A percentile compares a stretch with the other conserved stretches of the same genome.
These are phyloP conservation scores for Cordyceps farinosa DNA, from an alignment of 2,329 filamentous ascomycete genomes.

Conservation along the genomic window DNA sequence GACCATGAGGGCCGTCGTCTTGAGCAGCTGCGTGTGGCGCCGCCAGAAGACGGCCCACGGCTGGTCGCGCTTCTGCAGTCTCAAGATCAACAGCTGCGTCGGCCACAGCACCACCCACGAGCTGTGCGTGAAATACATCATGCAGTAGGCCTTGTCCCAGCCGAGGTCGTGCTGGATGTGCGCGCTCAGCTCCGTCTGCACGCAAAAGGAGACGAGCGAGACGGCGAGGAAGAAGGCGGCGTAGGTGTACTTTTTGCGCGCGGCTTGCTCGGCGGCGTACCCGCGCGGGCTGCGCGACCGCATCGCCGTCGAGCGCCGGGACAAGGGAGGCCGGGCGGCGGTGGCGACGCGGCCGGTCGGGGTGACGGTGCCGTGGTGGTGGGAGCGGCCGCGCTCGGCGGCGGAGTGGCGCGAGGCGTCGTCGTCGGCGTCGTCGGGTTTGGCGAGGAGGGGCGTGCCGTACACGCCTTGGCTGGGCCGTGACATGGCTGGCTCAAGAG, in stretches of 20 bases:
- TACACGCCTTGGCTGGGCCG: constrained; percentile 45
- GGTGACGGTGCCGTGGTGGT: constrained; percentile 23
- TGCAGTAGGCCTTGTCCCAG: constrained; percentile 99
- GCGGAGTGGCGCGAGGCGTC: constrained; percentile 20
- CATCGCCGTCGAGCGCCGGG: constrained; percentile 58
- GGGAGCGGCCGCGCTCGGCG: constrained; percentile 27
- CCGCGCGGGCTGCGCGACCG: constrained; percentile 71
- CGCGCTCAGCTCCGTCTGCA: constrained; percentile 93
- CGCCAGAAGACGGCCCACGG: constrained; percentile 88
- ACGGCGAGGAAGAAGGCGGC: constrained; percentile 79
- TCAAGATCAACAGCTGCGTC: constrained; percentile 72
- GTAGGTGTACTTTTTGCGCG: constrained; percentile 79
- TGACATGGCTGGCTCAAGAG: constrained; percentile 33
- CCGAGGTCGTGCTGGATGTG: constrained; percentile 89
- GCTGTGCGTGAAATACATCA: constrained; percentile 96
- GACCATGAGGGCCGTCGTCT: constrained; percentile 72
- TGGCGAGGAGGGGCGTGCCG: constrained; percentile 39
- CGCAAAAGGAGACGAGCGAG: constrained; percentile 81
- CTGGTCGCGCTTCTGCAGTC: constrained; percentile 71
- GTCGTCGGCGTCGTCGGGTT: constrained; percentile 26
- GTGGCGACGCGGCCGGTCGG: constrained; percentile 25
- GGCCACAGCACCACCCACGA: constrained; percentile 93
- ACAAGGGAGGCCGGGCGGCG: constrained; percentile 28
- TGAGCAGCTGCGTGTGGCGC: constrained; percentile 48
- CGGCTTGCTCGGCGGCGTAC: constrained; percentile 39